A percentile compares a stretch with the other conserved stretches of the same genome.
phyloP scores from a whole-genome alignment of 352 stramenopile genomes.

The Phytophthora pisi region DNA sequence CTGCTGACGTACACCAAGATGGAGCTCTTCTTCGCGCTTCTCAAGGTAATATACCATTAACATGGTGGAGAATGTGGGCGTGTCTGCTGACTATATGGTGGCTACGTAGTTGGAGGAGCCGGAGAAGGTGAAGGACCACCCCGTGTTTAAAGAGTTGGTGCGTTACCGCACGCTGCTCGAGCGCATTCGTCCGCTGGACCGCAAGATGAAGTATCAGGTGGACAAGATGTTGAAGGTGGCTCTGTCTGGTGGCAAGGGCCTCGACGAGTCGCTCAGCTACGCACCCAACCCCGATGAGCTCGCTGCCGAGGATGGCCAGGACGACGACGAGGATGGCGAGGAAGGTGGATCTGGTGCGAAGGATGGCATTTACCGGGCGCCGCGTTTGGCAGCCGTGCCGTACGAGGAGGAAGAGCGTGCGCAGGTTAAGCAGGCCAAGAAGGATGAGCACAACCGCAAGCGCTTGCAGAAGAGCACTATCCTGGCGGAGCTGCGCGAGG shows the following conservation, averaged over 20 bases:
- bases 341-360: constrained; percentile 40
- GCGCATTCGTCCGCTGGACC: constrained; percentile 82
- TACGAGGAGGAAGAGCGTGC: constrained; percentile 88
- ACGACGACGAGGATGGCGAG: constrained; percentile 51
- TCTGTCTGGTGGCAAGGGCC: constrained; percentile 68
- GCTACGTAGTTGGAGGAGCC: constrained; percentile 62
- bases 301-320: constrained; percentile 57
- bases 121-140: constrained; percentile 73
- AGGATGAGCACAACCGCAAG: constrained; percentile 79
- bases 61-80: neutral
- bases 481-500: constrained; percentile 81
- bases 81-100: neutral
- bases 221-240: constrained; percentile 91
- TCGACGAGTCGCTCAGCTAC: constrained; percentile 84
- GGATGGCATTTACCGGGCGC: constrained; percentile 79
- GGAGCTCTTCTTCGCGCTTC: constrained; percentile 84
- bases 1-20: constrained; percentile 88
- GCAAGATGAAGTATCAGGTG: constrained; percentile 91
- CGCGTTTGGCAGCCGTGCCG: constrained; percentile 75
- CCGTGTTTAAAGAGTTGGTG: constrained; percentile 87
- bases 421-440: constrained; percentile 81
- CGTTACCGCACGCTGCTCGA: constrained; percentile 86
- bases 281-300: constrained; percentile 81
- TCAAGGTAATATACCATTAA: constrained; percentile 57
- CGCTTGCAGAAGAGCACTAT: constrained; percentile 87